A percentile compares a stretch with the other conserved stretches of the same genome.
phyloP scores from a whole-genome alignment of 1,284 basidiomycete genomes.

The Ustilago hordei region DNA sequence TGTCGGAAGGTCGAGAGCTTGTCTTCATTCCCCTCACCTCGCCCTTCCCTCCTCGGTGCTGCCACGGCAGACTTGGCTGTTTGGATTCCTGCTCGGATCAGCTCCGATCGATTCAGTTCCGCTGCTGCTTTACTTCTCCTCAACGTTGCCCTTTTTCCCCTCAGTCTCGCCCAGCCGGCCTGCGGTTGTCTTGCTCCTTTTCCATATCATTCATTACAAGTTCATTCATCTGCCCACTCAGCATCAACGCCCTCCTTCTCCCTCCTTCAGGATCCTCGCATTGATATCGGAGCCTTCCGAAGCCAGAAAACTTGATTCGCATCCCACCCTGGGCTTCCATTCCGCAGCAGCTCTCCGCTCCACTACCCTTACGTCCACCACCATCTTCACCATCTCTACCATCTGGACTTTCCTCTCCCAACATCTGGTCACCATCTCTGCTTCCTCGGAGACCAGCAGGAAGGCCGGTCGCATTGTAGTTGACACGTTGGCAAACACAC shows the following conservation, averaged over 20 bases:
- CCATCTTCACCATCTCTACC: not conserved
- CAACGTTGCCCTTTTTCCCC: not conserved
- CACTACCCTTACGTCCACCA: not conserved
- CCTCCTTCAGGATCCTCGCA: slow-evolving; percentile 1
- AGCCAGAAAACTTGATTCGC: not conserved
- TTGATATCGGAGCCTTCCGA: not conserved
- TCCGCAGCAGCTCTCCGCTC: not conserved
- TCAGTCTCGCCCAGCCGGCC: not conserved
- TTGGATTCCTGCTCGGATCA: not conserved
- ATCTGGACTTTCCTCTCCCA: not conserved
- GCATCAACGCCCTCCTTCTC: not conserved
- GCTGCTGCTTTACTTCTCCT: not conserved
- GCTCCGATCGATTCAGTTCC: not conserved
- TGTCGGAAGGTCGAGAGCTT: slow-evolving; percentile 5
- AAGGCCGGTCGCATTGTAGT: not conserved
- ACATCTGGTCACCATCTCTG: too few species aligned
- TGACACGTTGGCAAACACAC: not conserved
- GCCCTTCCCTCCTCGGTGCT: not conserved
- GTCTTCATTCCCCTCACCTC: not conserved
- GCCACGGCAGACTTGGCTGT: not conserved
- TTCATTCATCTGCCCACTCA: not conserved
- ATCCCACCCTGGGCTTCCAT: not conserved
- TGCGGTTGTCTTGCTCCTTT: too few species aligned
- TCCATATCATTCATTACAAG: too few species aligned
- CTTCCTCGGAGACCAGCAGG: not conserved